Conservation (phyloP, 2,329 filamentous ascomycete genomes). For the Neofusicoccum ribis region DNA sequence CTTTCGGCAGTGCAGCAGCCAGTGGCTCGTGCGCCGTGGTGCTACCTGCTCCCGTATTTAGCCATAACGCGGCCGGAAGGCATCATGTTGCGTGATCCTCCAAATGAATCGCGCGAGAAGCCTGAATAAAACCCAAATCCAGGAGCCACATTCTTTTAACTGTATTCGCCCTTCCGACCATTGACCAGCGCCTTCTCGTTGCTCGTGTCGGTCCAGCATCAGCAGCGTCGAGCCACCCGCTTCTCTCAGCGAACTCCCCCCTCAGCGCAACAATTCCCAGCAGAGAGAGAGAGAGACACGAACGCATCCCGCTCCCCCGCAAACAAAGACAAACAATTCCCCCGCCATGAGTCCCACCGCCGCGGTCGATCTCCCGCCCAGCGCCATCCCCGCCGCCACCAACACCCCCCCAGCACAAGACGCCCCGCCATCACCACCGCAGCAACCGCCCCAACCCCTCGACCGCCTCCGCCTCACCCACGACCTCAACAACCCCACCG, state of each 20-base stretch:
- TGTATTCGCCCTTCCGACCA: not conserved
- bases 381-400: slow-evolving; percentile 26
- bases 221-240: too few relatives aligned
- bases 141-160: not conserved
- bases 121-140: not conserved
- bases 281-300: not conserved
- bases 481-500: not conserved
- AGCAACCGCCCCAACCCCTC: slow-evolving; percentile 31
- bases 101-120: not conserved
- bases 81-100: slow-evolving; percentile 14
- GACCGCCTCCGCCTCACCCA: slow-evolving; percentile 26
- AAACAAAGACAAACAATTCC: not conserved
- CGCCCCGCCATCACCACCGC: slow-evolving; percentile 24
- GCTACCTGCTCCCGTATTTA: not conserved
- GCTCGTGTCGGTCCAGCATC: too few relatives aligned
- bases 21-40: not conserved
- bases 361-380: not conserved
- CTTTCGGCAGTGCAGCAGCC: too few relatives aligned
- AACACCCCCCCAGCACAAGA: slow-evolving; percentile 28
- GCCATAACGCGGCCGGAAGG: not conserved
- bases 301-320: not conserved
- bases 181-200: not conserved
- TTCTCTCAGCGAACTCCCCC: too few relatives aligned
- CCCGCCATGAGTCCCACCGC: not conserved
- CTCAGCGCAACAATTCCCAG: not conserved